Base-by-base conservation (phyloP, 805 yeast genomes). In the Zygotorulaspora florentina region DNA sequence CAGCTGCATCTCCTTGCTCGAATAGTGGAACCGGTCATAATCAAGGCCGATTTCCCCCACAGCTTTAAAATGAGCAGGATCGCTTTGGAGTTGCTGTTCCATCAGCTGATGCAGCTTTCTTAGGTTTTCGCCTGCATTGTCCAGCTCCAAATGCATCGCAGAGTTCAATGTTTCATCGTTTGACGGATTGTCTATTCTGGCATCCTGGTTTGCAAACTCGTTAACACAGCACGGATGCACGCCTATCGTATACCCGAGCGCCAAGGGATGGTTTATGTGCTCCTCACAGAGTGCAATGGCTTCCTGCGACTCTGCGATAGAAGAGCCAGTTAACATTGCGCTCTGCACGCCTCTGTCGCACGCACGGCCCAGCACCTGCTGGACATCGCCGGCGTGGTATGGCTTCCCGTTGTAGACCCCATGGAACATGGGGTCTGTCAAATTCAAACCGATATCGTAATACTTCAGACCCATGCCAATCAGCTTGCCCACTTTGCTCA, bases 21-120 rank as follows among this genome's bases (percentile, higher is more conserved):
- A 79, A 58, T 80, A 85, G 55, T 86, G 83, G 41, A 93, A 68
- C 48, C 99, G 70, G 65, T 93, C 99, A 62, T 90, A 91, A 62
- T 93, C 99, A 39, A 93, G 71, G 0, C 99, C 99, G 41, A 93
- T 80, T 66, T 93, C 99, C 11, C 99, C 99, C 68, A 90, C 83
- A 1, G 96, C 93, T 56, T 76, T 77, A 23, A 93, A 84, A 2
- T 68, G 56, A 1, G 85, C 85, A 11, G 60, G 53, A 8, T 68
- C 58, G 26, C 66, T 61, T 4, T 88, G 85, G 1, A 67, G 55
- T 5, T 64, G 48, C 0, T 80, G 77, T n/a, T 66, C 53, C 50
- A 75, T 73, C 38, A 93, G 64, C 20, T 71, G 61, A 2, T 62
- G 56, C 29, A 86, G 59, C 54, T 82, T 81, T 2, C 56, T 56